phyloP scores from a whole-genome alignment of 345 rosid species.

The Raphanus raphanistrum region DNA sequence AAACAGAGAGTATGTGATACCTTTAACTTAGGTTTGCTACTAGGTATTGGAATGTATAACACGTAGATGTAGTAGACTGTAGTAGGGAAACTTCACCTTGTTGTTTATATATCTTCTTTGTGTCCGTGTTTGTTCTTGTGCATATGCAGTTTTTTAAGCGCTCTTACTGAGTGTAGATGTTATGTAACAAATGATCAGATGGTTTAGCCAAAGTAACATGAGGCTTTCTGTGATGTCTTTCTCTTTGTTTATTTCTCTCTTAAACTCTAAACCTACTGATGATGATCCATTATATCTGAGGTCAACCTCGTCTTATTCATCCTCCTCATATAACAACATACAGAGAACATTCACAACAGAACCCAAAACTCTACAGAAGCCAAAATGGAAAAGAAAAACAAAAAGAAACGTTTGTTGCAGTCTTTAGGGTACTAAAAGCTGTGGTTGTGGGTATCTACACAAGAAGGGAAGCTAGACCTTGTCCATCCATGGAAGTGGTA shows the following conservation, averaged over 20 bases:
- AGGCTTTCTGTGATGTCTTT: neutral
- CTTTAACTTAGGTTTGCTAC: slow-evolving; percentile 17
- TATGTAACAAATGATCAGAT: neutral
- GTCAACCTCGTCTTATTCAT: slow-evolving; percentile 30
- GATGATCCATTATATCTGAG: neutral
- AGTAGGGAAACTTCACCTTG: slow-evolving; percentile 8
- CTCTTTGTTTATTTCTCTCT: neutral
- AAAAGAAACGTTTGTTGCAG: neutral
- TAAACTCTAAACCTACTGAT: slow-evolving; percentile 17
- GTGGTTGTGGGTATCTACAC: slow-evolving; percentile 35
- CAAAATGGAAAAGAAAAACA: slow-evolving; percentile 15
- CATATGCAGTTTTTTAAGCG: neutral
- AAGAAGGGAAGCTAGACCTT: slow-evolving; percentile 20
- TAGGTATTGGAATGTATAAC: slow-evolving; percentile 11
- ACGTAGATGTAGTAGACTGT: slow-evolving; percentile 6
- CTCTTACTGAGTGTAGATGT: neutral
- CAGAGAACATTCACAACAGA: slow-evolving; percentile 27
- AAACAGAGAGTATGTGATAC: neutral
- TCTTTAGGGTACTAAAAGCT: slow-evolving; percentile 9
- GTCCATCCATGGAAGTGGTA: slow-evolving; percentile 14
- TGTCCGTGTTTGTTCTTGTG: neutral
- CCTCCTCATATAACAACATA: slow-evolving; percentile 25
- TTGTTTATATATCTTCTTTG: neutral
- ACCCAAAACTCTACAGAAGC: slow-evolving; percentile 30
- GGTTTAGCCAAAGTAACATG: neutral